Evolutionary conservation across 345 rosid genomes (phyloP).

Genomic region (Gossypium mustelinum): DNA sequence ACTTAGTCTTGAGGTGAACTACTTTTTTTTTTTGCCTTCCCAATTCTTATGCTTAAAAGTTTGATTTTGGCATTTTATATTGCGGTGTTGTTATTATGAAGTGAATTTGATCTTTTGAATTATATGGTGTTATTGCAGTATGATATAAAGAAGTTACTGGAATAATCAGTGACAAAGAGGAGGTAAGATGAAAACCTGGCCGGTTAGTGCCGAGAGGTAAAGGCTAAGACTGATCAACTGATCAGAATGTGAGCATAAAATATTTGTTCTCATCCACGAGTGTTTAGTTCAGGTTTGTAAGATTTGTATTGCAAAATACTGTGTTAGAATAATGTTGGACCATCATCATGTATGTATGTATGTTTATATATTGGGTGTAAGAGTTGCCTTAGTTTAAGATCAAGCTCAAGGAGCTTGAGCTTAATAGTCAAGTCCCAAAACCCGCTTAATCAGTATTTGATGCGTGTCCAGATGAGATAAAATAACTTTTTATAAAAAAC

Average conservation of each 20-base stretch:
- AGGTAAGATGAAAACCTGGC: background rate
- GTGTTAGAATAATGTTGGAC: background rate
- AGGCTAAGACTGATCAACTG: background rate
- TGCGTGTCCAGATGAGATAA: no score
- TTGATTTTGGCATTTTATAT: background rate
- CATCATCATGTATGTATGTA: background rate
- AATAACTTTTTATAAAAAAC: no score
- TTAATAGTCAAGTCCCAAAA: no score
- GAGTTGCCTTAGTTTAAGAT: background rate
- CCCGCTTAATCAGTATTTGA: no score
- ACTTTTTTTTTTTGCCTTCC: background rate
- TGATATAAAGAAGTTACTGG: constrained; percentile 15
- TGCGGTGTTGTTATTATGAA: background rate
- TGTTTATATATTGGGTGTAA: background rate
- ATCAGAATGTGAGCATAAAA: background rate
- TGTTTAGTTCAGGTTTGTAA: background rate
- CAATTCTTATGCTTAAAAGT: background rate
- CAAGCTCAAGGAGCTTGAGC: no score
- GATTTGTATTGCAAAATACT: background rate
- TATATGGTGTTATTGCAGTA: constrained; percentile 5
- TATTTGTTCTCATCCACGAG: background rate
- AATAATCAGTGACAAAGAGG: background rate
- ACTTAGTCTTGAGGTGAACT: constrained; percentile 63
- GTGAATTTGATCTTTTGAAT: background rate
- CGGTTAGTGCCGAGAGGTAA: background rate